phyloP scores from a whole-genome alignment of 768 basidiomycete species.

The Cystofilobasidium capitatum region DNA sequence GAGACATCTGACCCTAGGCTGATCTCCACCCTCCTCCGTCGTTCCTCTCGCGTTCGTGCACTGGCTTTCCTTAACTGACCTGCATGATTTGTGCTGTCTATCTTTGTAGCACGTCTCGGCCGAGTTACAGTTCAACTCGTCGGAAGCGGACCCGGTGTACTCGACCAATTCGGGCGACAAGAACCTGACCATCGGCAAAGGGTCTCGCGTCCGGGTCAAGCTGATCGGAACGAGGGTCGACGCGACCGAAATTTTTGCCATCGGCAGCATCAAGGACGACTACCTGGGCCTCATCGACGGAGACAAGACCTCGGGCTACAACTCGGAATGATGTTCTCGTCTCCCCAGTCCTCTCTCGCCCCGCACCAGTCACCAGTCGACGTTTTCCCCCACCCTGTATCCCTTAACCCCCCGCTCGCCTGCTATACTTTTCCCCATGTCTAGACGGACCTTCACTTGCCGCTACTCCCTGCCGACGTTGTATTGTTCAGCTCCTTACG shows the following conservation, averaged over 20 bases:
- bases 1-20: slow-evolving; percentile 1
- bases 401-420: neutral
- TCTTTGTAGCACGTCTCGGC: slow-evolving; percentile 29
- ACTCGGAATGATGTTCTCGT: neutral
- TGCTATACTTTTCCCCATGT: neutral
- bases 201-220: slow-evolving; percentile 82
- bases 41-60: too few species aligned
- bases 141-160: slow-evolving; percentile 93
- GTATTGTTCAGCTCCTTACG: neutral
- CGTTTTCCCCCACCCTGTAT: neutral
- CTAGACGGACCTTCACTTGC: too few species aligned
- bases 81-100: neutral
- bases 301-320: neutral
- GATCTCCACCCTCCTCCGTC: slow-evolving; percentile 9
- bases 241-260: slow-evolving; percentile 95
- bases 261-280: slow-evolving; percentile 96
- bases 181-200: slow-evolving; percentile 87
- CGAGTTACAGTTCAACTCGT: slow-evolving; percentile 89
- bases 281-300: slow-evolving; percentile 62
- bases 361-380: too few species aligned
- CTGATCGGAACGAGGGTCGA: slow-evolving; percentile 98
- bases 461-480: neutral
- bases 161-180: slow-evolving; percentile 58
- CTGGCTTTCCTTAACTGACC: slow-evolving; percentile 69
- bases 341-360: neutral